A percentile compares a stretch with the other conserved stretches of the same genome.
Conservation (phyloP, 441 rosid species). For the Cnidoscolus chayamansa region DNA sequence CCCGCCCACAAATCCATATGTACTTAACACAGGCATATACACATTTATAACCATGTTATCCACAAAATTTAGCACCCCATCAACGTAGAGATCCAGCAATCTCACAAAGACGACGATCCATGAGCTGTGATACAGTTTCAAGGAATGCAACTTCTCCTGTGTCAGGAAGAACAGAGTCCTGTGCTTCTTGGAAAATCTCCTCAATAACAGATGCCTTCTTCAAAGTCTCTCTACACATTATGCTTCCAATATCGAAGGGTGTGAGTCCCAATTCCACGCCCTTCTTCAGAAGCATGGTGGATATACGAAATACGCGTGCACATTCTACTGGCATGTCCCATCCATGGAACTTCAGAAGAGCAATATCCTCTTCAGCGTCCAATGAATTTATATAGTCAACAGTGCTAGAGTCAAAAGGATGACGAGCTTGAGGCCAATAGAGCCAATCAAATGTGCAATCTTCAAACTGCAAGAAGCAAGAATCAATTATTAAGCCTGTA, state of each 20-base stretch:
- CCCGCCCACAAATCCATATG: constrained; percentile 8
- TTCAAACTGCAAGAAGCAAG: constrained; percentile 48
- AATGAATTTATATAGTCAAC: constrained; percentile 55
- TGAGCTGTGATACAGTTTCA: constrained; percentile 37
- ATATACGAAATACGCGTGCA: constrained; percentile 55
- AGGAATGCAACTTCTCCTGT: constrained; percentile 47
- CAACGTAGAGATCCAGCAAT: constrained; percentile 26
- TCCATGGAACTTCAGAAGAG: constrained; percentile 56
- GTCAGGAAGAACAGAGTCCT: constrained; percentile 44
- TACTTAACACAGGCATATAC: constrained; percentile 7
- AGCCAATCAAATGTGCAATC: constrained; percentile 91
- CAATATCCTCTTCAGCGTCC: constrained; percentile 76
- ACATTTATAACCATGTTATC: constrained; percentile 13
- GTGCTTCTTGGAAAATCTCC: constrained; percentile 48
- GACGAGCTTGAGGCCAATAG: constrained; percentile 81
- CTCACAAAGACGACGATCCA: constrained; percentile 46
- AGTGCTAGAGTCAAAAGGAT: constrained; percentile 52
- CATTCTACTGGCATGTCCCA: constrained; percentile 57
- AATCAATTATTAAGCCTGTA: neutral
- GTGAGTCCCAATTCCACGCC: constrained; percentile 68
- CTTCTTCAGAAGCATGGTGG: constrained; percentile 81
- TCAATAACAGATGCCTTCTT: constrained; percentile 40
- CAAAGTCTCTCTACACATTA: constrained; percentile 65
- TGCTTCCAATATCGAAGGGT: constrained; percentile 62
- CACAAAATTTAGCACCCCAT: constrained; percentile 19